Base-by-base conservation (phyloP, 2,329 filamentous ascomycete genomes). In the Lasiodiplodia gonubiensis region DNA sequence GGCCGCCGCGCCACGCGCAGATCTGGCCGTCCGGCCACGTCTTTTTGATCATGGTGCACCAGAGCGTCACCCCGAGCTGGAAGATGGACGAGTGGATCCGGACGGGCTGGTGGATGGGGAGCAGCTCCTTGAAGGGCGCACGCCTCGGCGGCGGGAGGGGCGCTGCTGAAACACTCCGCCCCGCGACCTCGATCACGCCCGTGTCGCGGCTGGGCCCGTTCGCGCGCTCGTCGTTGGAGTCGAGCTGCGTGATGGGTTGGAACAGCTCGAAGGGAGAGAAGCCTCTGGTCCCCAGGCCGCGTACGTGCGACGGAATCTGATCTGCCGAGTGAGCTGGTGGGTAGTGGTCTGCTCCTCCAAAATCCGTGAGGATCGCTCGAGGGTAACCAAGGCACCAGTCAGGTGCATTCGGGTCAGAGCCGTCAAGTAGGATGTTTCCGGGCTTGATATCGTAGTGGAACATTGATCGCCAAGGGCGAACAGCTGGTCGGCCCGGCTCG, bases 391-490 rank as follows among this genome's bases (percentile, higher is more conserved):
- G 7, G 30, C 55, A 53, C 64, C 64, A 66, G 2, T 35, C 35
- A 14, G 51, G 33, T 0, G 8, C 57, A 7, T 4, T 21, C 6
- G 16, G 4, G 4, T 16, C 12, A 7, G 39, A 27, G 1, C 0
- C 5, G 16, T 37, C 23, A 14, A 66, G 64, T 4, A 66, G 25
- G n/a, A 66, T 60, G 54, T 66, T 66, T 8, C 2, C 30, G 14
- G 64, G 64, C 64, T 66, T 66, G 27, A 66, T 14, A 18, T 66
- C 64, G 33, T 18, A 27, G 12, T 66, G 64, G 42, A 52, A 51
- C 2, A 52, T 52, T 21, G 53, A 18, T 4, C 1, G 33, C 16
- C 55, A 27, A 6, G 6, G 4, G 54, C 16, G 23, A 23, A 8
- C 18, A 2, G 6, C 12, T 0, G 1, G 6, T 23, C n/a, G 4